phyloP scores from a whole-genome alignment of 495 filamentous ascomycete species.

The Immersiella caudata region DNA sequence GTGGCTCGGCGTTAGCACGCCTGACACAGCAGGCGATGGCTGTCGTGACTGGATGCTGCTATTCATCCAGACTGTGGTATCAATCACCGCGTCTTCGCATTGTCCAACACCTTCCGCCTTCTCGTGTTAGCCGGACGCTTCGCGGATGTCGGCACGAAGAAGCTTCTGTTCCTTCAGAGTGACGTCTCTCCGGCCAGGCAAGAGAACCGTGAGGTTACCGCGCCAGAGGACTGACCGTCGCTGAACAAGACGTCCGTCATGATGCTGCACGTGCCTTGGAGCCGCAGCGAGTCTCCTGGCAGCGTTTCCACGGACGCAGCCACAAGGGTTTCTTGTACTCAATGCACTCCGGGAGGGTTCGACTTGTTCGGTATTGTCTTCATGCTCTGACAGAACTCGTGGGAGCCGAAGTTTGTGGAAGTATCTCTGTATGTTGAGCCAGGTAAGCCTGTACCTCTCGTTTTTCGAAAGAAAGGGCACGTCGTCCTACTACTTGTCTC shows the following conservation, averaged over 20 bases:
- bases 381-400: not conserved
- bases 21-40: not conserved
- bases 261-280: no score
- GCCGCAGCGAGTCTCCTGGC: not conserved
- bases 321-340: not conserved
- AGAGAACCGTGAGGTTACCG: no score
- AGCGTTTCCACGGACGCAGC: not conserved
- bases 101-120: not conserved
- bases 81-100: not conserved
- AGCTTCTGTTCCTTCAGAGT: not conserved
- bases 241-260: no score
- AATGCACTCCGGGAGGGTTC: not conserved
- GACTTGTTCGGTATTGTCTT: not conserved
- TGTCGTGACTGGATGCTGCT: not conserved
- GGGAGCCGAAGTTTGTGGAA: no score
- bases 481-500: slow-evolving; percentile 1
- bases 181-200: no score
- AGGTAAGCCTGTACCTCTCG: not conserved
- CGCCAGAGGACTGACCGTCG: no score
- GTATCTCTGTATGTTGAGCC: no score
- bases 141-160: not conserved
- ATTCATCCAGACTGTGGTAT: not conserved
- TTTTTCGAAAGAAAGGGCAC: not conserved
- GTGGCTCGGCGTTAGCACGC: not conserved
- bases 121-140: not conserved